Evolutionary conservation across 306 rosid species (phyloP).

Genomic region (Gynostemma pentaphyllum): DNA sequence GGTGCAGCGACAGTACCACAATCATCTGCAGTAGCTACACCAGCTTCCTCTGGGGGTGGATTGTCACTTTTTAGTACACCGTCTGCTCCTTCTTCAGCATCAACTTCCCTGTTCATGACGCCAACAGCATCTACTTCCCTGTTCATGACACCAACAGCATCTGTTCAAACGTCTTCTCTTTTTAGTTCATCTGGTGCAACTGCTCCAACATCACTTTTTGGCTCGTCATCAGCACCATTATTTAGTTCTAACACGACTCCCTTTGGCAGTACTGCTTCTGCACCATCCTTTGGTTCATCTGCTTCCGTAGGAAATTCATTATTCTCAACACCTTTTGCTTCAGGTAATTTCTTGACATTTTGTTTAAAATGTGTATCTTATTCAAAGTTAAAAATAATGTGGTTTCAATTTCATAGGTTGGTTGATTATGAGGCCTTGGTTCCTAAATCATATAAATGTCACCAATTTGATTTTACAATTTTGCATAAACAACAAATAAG

Average conservation of each 20-base stretch:
- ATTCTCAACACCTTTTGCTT: constrained; percentile 64
- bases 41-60: constrained; percentile 65
- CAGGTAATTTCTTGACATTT: constrained; percentile 43
- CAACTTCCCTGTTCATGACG: constrained; percentile 59
- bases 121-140: constrained; percentile 66
- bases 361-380: neutral
- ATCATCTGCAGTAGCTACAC: constrained; percentile 35
- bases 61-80: constrained; percentile 66
- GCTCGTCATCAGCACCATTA: constrained; percentile 48
- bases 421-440: too few relatives aligned
- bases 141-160: constrained; percentile 63
- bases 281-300: constrained; percentile 40
- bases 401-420: too few relatives aligned
- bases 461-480: too few relatives aligned
- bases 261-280: constrained; percentile 36
- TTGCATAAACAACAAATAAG: too few relatives aligned
- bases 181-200: constrained; percentile 51
- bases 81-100: constrained; percentile 51
- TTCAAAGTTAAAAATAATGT: neutral
- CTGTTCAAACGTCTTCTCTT: constrained; percentile 47
- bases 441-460: too few relatives aligned
- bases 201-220: constrained; percentile 49
- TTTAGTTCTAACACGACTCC: constrained; percentile 53
- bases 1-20: constrained; percentile 38
- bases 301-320: constrained; percentile 52